Evolutionary conservation across 805 yeast species (phyloP).

Genomic region (Candida hispaniensis): DNA sequence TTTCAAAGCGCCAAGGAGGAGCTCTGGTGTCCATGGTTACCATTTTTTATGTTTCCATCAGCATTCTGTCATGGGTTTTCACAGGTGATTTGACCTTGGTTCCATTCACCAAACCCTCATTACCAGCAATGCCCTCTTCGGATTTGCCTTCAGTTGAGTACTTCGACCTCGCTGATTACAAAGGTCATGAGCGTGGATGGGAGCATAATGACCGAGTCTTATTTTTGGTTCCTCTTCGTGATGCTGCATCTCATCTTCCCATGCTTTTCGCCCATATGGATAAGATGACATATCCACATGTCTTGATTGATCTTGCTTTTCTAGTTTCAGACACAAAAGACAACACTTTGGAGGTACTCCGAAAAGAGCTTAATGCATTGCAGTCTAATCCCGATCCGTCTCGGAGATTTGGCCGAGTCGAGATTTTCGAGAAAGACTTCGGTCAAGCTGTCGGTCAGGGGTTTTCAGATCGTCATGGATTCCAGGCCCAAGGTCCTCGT

Average conservation of each 20-base stretch:
- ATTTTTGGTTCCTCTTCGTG: conserved; percentile 83
- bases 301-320: conserved; percentile 71
- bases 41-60: conserved; percentile 8
- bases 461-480: conserved; percentile 90
- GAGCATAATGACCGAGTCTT: conserved; percentile 65
- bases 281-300: conserved; percentile 77
- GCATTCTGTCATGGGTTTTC: conserved; percentile 12
- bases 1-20: no score
- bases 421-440: conserved; percentile 81
- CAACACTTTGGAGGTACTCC: conserved; percentile 64
- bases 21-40: conserved; percentile 7
- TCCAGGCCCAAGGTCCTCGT: conserved; percentile 94
- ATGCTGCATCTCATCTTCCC: conserved; percentile 81
- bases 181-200: conserved; percentile 68
- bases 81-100: conserved; percentile 13
- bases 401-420: conserved; percentile 73
- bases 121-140: conserved; percentile 12
- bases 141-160: conserved; percentile 39
- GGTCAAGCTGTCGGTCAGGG: conserved; percentile 93
- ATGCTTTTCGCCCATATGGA: conserved; percentile 78
- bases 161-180: conserved; percentile 59
- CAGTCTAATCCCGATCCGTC: conserved; percentile 54
- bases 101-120: conserved; percentile 8
- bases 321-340: conserved; percentile 85
- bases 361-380: conserved; percentile 44